Base-by-base conservation (phyloP, 192 early-diverging fungal genomes). In the Cetraspora pellucida region DNA sequence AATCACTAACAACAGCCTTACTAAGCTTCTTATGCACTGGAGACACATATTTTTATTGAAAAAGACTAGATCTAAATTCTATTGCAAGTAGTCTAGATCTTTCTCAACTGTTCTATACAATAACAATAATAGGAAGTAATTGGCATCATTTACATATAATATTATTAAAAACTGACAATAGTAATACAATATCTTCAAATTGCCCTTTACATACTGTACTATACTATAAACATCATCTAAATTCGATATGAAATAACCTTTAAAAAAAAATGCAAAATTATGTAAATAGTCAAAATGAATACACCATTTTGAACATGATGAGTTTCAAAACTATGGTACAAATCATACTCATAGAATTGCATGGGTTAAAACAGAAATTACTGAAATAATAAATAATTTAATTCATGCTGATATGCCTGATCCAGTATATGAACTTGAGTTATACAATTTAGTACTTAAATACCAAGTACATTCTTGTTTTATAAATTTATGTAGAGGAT, bases 301-400 rank as follows among this genome's bases (percentile, higher is more conserved):
- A 14, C 37, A 68, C n/a, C 27, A 47, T 46, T 68, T 68, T 68
- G 66, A 68, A 45, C 66, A 19, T 23, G 46, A 47, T 68, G 66
- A 68, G 25, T 68, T 68, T 68, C 66, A 68, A 45, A 68, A 68
- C n/a, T 43, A 19, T 68, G 44, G 66, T 45, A 13, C 66, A 45
- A 49, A 46, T 68, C 66, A 68, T 46, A 47, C 25, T 23, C 44
- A 68, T 68, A 23, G 37, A 23, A 11, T 68, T 47, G 21, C 46
- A 19, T 68, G 16, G 17, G 19, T 28, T 2, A 13, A 37, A 11
- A 23, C 17, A 23, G 19, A 17, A 68, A 46, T 68, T 17, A 0
- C 37, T 45, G 66, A 68, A 68, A 23, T 68, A 28, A 68, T 49
- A 11, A 14, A 21, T 27, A 68, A 68, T 68, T 17, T 21, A 11